These are phyloP conservation scores for Aspergillus steynii DNA, from an alignment of 495 filamentous ascomycete genomes.

Conservation along the genomic window DNA sequence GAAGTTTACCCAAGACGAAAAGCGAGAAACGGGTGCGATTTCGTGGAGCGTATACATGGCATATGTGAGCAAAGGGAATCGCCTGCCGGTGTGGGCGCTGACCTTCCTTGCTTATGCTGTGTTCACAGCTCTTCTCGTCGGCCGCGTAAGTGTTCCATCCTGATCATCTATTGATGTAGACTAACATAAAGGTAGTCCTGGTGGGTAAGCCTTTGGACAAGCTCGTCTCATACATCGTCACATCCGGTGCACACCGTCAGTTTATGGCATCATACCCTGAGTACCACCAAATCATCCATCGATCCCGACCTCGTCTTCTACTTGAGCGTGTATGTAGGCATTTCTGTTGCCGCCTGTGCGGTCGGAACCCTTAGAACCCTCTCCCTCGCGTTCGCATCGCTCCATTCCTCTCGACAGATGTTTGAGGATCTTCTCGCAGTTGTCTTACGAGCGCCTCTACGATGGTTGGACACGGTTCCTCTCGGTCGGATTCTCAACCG, in stretches of 20 bases:
- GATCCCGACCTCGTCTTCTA: slow-evolving; percentile 49
- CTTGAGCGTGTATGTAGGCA: slow-evolving; percentile 61
- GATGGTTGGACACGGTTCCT: slow-evolving; percentile 80
- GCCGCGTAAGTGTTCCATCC: slow-evolving; percentile 32
- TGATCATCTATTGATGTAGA: neutral
- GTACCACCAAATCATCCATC: slow-evolving; percentile 2
- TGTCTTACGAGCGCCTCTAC: slow-evolving; percentile 65
- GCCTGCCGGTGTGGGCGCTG: slow-evolving; percentile 58
- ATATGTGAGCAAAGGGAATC: slow-evolving; percentile 66
- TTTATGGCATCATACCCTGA: neutral
- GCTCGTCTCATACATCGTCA: slow-evolving; percentile 23
- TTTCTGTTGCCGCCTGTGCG: slow-evolving; percentile 58
- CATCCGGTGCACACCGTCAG: slow-evolving; percentile 1
- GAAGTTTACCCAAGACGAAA: slow-evolving; percentile 71
- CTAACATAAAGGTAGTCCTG: slow-evolving; percentile 46
- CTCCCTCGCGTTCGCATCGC: slow-evolving; percentile 56
- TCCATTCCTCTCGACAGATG: slow-evolving; percentile 60
- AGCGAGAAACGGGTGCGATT: slow-evolving; percentile 62
- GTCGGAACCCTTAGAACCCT: slow-evolving; percentile 59
- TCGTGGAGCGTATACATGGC: slow-evolving; percentile 59
- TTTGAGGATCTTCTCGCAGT: slow-evolving; percentile 64
- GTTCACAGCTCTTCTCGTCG: slow-evolving; percentile 51
- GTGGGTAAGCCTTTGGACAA: slow-evolving; percentile 70
- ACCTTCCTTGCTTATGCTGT: slow-evolving; percentile 52
- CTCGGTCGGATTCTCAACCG: slow-evolving; percentile 74